Base-by-base conservation (phyloP, 768 basidiomycete genomes). In the Suillus subluteus region DNA sequence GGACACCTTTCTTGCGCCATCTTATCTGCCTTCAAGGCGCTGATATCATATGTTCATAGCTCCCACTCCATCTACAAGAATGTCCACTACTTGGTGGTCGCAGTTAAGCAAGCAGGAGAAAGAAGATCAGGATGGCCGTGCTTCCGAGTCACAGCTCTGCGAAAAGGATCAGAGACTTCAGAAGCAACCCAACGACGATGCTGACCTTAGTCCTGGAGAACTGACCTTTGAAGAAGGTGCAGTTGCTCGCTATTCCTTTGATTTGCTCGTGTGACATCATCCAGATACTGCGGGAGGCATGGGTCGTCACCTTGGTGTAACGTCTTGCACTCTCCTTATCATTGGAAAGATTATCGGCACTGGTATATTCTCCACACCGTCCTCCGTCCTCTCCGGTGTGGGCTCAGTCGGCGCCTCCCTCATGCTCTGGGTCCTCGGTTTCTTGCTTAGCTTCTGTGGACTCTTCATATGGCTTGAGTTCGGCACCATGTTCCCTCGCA, bases 381-480 rank as follows among this genome's bases (percentile, higher is more conserved):
- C 86, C 0, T 84, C 84, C 0, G 88, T 89, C 70, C 80, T 89
- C 40, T 79, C 74, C 0, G 84, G 85, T 0, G 87, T 88, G 0
- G 84, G 83, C 13, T 87, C 86, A 6, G 77, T 88, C 18, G 88
- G 87, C 26, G 87, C 87, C 0, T 87, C 86, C 0, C 76, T 88
- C 62, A 83, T 88, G 82, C 82, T 88, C 26, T 88, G 87, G 88
- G 83, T 88, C 1, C 82, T 88, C 26, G 88, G 87, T 4, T 87
- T 87, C 69, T 69, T 82, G 1, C 79, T 88, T 3, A 87, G 87
- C 0, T 84, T 84, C 66, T 88, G 85, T 62, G 87, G 87, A 0
- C 74, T 88, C 16, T 87, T 88, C 70, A 83, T 88, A 65, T 88
- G 86, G 86, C 82, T 88, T 26, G 87, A 88, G 67, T 83, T 84